Evolutionary conservation across 225 moss, liverwort and hornwort species (phyloP), one percentile per base, ranked within the genome.

Genomic region (Physcomitrellopsis africana): DNA sequence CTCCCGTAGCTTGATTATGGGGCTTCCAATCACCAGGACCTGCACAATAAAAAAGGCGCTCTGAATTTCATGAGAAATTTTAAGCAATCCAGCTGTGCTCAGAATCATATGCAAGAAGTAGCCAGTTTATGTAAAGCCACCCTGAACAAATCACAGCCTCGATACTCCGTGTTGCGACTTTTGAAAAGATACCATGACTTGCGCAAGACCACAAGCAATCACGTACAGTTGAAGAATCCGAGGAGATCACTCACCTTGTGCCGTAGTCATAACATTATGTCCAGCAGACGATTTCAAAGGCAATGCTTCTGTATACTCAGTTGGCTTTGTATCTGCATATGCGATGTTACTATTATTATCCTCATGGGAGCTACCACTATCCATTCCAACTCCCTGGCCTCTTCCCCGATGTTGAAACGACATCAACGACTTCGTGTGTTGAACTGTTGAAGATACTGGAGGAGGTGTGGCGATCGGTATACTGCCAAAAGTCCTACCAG

Each of bases 401-500:
- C 79, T 81, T 67, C 29, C 79, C 27, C 77, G 83, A 57, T 72
- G 66, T 69, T 78, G 83, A 70, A 84, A 79, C 17, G 83, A 79
- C 19, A 77, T 61, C 37, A 60, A 72, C 47, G 84, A 68, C 69
- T 86, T 90, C 24, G 83, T 69, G 51, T 82, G 68, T 8, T 74
- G 58, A 57, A 60, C 54, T 19, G 79, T 83, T 32, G 92, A 82
- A n/a, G 94, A 86, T 5, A 84, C 69, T 18, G 94, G 96, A 15
- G 96, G 94, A 68, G 96, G 94, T 3, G 94, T 89, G 42, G 89
- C 88, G 32, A 94, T 83, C 61, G 94, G 85, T 72, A 89, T 85
- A 74, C 90, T 94, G 29, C 86, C 86, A 63, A 92, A 94, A 24
- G 91, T 93, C 74, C 94, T 88, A 41, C 94, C 96, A 72, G 94